These are phyloP conservation scores for Ogataea zsoltii DNA, from an alignment of 805 yeast genomes.

Conservation along the genomic window DNA sequence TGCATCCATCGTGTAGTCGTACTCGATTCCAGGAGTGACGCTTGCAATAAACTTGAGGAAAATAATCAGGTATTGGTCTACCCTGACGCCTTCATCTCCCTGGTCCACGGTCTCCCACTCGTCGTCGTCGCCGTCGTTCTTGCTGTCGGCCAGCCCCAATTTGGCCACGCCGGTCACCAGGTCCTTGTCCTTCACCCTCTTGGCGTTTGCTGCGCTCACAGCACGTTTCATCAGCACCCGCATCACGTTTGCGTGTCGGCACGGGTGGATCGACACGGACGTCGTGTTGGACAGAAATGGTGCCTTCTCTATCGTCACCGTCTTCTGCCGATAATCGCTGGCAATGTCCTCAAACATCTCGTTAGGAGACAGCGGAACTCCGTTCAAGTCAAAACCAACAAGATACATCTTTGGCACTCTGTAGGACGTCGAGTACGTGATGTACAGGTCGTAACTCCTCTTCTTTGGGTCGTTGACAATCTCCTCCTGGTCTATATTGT, in stretches of 20 bases:
- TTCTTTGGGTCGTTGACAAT: slow-evolving; percentile 42
- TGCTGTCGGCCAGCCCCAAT: slow-evolving; percentile 45
- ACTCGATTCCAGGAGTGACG: slow-evolving; percentile 96
- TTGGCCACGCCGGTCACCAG: slow-evolving; percentile 46
- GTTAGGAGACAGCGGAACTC: slow-evolving; percentile 81
- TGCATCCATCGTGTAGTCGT: slow-evolving; percentile 98
- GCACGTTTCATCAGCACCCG: slow-evolving; percentile 78
- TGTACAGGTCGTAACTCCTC: slow-evolving; percentile 84
- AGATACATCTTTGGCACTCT: slow-evolving; percentile 94
- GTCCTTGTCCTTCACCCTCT: slow-evolving; percentile 33
- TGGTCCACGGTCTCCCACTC: slow-evolving; percentile 56
- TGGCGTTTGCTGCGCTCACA: slow-evolving; percentile 43
- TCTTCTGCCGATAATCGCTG: slow-evolving; percentile 88
- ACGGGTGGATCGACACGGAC: slow-evolving; percentile 91
- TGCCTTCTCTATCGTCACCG: slow-evolving; percentile 92
- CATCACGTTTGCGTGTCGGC: slow-evolving; percentile 95
- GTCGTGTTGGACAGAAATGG: slow-evolving; percentile 80
- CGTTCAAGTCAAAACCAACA: slow-evolving; percentile 81
- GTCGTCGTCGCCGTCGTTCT: slow-evolving; percentile 35
- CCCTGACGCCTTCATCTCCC: slow-evolving; percentile 54
- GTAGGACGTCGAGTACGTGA: slow-evolving; percentile 91
- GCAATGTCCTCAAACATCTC: slow-evolving; percentile 95
- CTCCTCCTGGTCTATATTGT: slow-evolving; percentile 37
- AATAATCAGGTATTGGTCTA: slow-evolving; percentile 86
- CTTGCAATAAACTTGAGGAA: slow-evolving; percentile 93